Evolutionary conservation across 73 alveolate species (phyloP), one percentile per base, ranked within the genome.

Genomic region (Tetrahymena borealis): DNA sequence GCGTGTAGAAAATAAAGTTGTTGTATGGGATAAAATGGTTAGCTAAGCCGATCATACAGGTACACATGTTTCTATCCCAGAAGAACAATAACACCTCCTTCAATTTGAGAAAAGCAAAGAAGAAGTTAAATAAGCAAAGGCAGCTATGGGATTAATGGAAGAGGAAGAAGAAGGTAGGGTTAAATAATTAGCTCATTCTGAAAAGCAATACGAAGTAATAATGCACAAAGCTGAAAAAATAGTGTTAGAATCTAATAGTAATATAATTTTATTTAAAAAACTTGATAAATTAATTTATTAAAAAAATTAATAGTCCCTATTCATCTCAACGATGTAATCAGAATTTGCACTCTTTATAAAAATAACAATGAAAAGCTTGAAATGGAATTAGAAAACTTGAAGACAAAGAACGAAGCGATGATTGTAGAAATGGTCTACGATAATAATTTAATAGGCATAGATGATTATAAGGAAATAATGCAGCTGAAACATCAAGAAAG

Each of bases 1-100:
- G 18, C 78, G 95, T 33, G 95, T 92, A 5, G 90, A 92, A 41
- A 39, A 92, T 38, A 78, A 92, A 92, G 95, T 92, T 3, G 79
- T 79, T n/a, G 79, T 31, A 28, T 92, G 95, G 95, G 95, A 92
- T 78, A 78, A 92, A 60, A 60, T 60, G 85, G 85, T 60, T 9
- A 24, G 37, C 0, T 60, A 1, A 20, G 85, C 37, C 9, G 85
- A 60, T 60, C 6, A 60, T 5, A 10, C 33, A 60, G 31, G 37
- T 18, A 13, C 20, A 24, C 35, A 18, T 24, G 28, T 24, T 24
- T 20, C 28, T 7, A 2, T 15, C 9, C n/a, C 85, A 60, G 85
- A 60, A 60, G 85, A 60, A 20, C 37, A 35, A 24, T 60, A 60
- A 20, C 85, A 60, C 10, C 85, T 60, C 10, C 85, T 60, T 60